These are phyloP conservation scores for Serpula lacrymans DNA, from an alignment of 768 basidiomycete genomes.

Conservation along the genomic window DNA sequence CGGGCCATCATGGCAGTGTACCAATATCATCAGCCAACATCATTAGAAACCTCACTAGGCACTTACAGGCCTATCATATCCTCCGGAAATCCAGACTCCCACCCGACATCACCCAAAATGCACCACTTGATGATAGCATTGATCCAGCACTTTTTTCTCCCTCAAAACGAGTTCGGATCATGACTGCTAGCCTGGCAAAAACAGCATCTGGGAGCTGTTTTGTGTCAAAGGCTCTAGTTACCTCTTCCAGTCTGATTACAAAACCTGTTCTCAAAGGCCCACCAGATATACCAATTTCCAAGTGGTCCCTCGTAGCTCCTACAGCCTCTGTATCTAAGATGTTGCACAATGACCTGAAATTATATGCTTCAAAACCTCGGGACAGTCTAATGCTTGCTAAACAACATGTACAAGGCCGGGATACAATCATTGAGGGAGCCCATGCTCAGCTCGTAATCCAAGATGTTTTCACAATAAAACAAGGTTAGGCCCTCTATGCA, in stretches of 20 bases:
- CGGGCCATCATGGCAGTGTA: constrained; percentile 2
- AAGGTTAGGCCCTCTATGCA: too few species aligned
- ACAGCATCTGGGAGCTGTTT: constrained; percentile 25
- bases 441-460: too few species aligned
- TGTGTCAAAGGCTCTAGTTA: constrained; percentile 12
- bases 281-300: constrained; percentile 4
- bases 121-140: constrained; percentile 5
- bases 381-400: background rate
- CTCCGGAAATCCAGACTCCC: background rate
- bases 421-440: background rate
- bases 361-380: background rate
- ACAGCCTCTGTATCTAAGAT: background rate
- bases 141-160: constrained; percentile 18
- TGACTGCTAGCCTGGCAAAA: constrained; percentile 10
- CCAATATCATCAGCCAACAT: constrained; percentile 3
- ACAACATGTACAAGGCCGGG: background rate
- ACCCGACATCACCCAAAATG: background rate
- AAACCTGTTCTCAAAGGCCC: constrained; percentile 12
- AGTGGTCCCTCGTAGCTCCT: constrained; percentile 13
- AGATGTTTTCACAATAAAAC: too few species aligned
- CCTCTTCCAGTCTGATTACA: constrained; percentile 1
- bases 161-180: constrained; percentile 17
- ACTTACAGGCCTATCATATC: background rate
- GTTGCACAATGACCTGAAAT: background rate
- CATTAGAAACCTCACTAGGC: constrained; percentile 2